These are phyloP conservation scores for Colletotrichum agaves DNA, from an alignment of 2,329 filamentous ascomycete species.

Conservation along the genomic window DNA sequence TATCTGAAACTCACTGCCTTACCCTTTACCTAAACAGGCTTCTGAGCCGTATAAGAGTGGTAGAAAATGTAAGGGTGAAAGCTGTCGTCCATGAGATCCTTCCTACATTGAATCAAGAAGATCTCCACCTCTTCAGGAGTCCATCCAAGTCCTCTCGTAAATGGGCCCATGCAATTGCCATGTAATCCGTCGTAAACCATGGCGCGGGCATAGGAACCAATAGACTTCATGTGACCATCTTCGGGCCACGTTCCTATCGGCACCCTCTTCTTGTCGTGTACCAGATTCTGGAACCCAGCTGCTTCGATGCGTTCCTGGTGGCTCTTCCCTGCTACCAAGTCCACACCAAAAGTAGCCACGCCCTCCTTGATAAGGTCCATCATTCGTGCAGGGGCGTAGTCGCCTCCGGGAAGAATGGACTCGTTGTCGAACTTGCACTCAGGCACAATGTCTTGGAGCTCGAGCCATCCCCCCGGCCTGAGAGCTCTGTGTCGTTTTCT, in stretches of 20 bases:
- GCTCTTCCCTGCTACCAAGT: constrained; percentile 42
- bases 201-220: constrained; percentile 43
- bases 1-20: too few relatives aligned
- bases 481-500: constrained; percentile 33
- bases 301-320: constrained; percentile 44
- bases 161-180: constrained; percentile 40
- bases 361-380: constrained; percentile 46
- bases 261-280: constrained; percentile 45
- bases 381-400: constrained; percentile 44
- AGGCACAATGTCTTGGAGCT: constrained; percentile 21
- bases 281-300: constrained; percentile 40
- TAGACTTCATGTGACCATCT: constrained; percentile 52
- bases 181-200: constrained; percentile 40
- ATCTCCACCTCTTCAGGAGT: constrained; percentile 41
- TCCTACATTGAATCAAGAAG: constrained; percentile 42
- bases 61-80: constrained; percentile 45
- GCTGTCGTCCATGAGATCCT: constrained; percentile 42
- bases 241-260: constrained; percentile 52
- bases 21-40: constrained; percentile 29
- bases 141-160: constrained; percentile 46
- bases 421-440: constrained; percentile 53
- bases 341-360: constrained; percentile 44
- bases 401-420: constrained; percentile 42
- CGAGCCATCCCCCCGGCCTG: constrained; percentile 24
- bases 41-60: constrained; percentile 45